Base-by-base conservation (phyloP, 2,329 filamentous ascomycete genomes). In the Alternaria atra region DNA sequence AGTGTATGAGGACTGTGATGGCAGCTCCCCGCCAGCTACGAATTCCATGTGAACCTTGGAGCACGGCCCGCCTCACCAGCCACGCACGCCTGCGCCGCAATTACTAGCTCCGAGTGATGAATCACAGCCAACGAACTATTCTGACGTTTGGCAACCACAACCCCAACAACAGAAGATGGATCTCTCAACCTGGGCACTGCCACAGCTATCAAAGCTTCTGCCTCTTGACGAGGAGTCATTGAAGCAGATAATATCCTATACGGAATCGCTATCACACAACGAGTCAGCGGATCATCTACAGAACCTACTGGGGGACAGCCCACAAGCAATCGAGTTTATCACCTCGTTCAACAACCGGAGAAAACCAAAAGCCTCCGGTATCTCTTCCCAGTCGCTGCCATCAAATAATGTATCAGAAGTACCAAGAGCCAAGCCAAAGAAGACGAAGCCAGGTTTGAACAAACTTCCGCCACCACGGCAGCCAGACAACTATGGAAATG, bases 161-260 rank as follows among this genome's bases (percentile, higher is more conserved):
- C 7, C 47, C 39, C 30, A n/a, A 39, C 47, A 53, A 51, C 53
- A 44, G n/a, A 46, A 58, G 10, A 80, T 80, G 79, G 77, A 79
- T 65, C 72, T 85, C 15, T 72, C 80, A 52, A 65, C 73, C 30
- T 90, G 88, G 88, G 88, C 88, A 29, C 72, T 89, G 40, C 84
- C 90, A 50, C 92, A 93, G 74, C 87, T 99, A 7, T 89, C 90
- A 25, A 88, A 88, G 73, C 85, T 99, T 15, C 85, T 99, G 1
- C 93, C 93, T 7, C 84, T 98, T 10, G 93, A 97, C 35, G 89
- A 97, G 35, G 89, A 91, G 12, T 93, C 94, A 40, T 84, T 98
- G 32, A 87, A 89, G 73, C 92, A 98, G 75, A 86, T 97, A 43
- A 84, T 98, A 67, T 88, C 92, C 48, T 97, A 97, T 77, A 89